Evolutionary conservation across 129 eudicot species (phyloP).

Genomic region (Dittrichia graveolens): DNA sequence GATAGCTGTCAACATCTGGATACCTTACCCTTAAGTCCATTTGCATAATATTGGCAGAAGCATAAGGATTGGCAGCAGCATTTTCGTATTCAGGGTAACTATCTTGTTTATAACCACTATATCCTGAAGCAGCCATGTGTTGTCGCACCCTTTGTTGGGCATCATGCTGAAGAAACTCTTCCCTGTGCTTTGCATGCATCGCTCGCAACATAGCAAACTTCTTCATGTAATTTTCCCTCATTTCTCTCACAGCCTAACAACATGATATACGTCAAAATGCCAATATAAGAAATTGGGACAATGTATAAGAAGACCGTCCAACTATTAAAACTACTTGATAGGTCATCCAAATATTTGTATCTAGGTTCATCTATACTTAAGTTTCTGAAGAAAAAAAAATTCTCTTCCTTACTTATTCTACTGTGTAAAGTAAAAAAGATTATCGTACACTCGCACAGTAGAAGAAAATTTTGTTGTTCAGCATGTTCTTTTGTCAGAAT

Average conservation of each 20-base stretch:
- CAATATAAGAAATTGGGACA: background rate
- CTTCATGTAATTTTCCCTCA: slow-evolving; percentile 60
- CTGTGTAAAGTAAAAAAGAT: no score
- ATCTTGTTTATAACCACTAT: slow-evolving; percentile 56
- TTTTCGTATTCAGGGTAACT: slow-evolving; percentile 43
- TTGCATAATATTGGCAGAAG: slow-evolving; percentile 41
- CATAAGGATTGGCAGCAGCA: slow-evolving; percentile 36
- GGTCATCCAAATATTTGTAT: no score
- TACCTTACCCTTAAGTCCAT: slow-evolving; percentile 60
- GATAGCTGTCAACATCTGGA: slow-evolving; percentile 50
- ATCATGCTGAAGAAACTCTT: slow-evolving; percentile 69
- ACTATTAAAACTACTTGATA: no score
- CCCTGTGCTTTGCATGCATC: slow-evolving; percentile 75
- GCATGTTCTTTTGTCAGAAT: no score
- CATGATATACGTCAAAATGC: background rate
- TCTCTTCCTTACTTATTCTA: no score
- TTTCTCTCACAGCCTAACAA: slow-evolving; percentile 57
- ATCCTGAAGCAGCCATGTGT: slow-evolving; percentile 50
- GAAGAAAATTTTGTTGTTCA: no score
- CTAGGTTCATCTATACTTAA: no score
- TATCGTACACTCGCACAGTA: no score
- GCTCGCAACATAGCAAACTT: slow-evolving; percentile 49
- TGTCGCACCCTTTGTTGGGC: slow-evolving; percentile 48
- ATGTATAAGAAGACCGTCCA: background rate
- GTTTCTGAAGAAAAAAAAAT: no score